Percentiles rank a stretch among this genome's conserved stretches.
Evolutionary conservation across 257 asterid species (phyloP).

Genomic region (Rhazya stricta): DNA sequence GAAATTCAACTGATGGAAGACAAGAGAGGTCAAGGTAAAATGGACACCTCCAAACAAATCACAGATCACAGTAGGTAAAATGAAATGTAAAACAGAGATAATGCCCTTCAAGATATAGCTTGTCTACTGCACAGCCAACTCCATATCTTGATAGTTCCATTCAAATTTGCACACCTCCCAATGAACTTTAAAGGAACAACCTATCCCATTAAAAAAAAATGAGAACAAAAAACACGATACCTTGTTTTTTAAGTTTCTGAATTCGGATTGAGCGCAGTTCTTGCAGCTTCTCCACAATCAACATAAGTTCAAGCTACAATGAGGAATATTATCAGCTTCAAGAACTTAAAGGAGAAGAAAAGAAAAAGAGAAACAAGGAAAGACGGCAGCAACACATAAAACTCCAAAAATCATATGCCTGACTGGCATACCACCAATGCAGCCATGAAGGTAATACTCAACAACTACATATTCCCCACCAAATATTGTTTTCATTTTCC

Average conservation of each 20-base stretch:
- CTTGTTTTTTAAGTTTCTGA: constrained; percentile 91
- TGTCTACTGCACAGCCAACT: background rate
- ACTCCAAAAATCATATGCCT: background rate
- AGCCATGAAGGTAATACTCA: background rate
- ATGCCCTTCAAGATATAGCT: background rate
- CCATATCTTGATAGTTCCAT: background rate
- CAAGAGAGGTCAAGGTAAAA: background rate
- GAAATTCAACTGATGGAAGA: background rate
- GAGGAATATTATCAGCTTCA: constrained; percentile 12
- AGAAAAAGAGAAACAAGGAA: background rate
- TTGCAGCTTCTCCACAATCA: constrained; percentile 90
- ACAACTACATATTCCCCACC: background rate
- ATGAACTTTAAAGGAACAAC: background rate
- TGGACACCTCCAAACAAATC: background rate
- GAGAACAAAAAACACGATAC: constrained; percentile 23
- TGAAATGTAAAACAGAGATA: background rate
- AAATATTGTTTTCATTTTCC: background rate
- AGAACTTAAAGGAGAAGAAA: background rate
- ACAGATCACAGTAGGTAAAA: background rate
- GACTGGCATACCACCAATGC: background rate
- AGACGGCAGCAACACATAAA: background rate
- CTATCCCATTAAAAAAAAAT: background rate
- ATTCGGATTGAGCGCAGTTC: constrained; percentile 82
- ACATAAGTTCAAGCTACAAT: constrained; percentile 82
- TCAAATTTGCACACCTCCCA: background rate